Evolutionary conservation across 1,139 yeast species (phyloP).

Genomic region (Nadsonia commutata): DNA sequence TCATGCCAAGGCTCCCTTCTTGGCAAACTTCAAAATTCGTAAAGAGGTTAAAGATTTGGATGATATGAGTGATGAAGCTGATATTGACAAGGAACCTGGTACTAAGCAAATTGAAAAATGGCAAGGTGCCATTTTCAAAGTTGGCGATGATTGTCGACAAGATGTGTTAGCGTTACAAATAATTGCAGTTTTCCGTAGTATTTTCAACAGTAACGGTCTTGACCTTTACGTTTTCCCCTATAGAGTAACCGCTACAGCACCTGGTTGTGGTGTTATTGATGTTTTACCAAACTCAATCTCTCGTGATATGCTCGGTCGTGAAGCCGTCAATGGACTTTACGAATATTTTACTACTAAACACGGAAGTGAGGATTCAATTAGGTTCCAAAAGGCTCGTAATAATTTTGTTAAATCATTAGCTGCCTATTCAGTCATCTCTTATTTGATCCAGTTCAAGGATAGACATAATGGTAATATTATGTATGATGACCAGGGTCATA

Average conservation of each 20-base stretch:
- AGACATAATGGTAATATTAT: constrained; percentile 97
- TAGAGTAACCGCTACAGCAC: constrained; percentile 95
- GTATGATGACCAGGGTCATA: constrained; percentile 93
- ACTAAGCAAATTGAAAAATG: constrained; percentile 28
- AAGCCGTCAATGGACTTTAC: constrained; percentile 92
- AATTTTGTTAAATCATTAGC: constrained; percentile 90
- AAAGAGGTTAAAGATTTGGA: constrained; percentile 35
- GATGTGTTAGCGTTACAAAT: constrained; percentile 90
- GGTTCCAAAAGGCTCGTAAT: constrained; percentile 80
- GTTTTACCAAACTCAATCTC: constrained; percentile 90
- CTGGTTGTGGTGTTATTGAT: constrained; percentile 98
- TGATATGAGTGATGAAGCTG: constrained; percentile 17
- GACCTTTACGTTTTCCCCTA: constrained; percentile 88
- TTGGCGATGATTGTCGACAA: constrained; percentile 98
- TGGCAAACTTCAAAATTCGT: constrained; percentile 85
- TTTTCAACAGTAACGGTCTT: constrained; percentile 77
- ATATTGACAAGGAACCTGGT: constrained; percentile 2
- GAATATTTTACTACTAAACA: constrained; percentile 86
- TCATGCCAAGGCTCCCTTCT: constrained; percentile 96
- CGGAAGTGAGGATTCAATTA: constrained; percentile 85
- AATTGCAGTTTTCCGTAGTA: constrained; percentile 79
- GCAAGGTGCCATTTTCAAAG: constrained; percentile 97
- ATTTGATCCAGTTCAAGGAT: constrained; percentile 86
- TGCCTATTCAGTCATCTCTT: constrained; percentile 89
- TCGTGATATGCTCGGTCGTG: constrained; percentile 97